These are phyloP conservation scores for Chlorella sp. DNA, from an alignment of 139 green algal species.

Conservation along the genomic window DNA sequence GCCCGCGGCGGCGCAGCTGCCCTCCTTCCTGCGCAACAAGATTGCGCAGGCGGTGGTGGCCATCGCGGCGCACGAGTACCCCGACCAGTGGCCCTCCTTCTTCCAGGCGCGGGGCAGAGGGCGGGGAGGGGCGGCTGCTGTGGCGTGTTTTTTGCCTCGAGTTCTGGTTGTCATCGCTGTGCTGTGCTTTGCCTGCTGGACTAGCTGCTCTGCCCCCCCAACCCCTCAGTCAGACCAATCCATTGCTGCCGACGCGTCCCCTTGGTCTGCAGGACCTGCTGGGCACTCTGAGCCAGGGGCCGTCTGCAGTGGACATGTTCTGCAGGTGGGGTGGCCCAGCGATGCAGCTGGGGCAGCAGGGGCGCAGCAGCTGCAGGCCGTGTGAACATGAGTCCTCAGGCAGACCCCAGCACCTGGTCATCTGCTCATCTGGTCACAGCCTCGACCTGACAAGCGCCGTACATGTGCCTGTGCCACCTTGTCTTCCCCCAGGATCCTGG, in stretches of 20 bases:
- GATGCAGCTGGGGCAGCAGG: neutral
- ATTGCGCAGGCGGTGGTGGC: slow-evolving; percentile 79
- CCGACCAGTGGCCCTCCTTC: slow-evolving; percentile 84
- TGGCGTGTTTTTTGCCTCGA: no score
- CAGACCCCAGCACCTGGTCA: neutral
- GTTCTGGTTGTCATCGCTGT: no score
- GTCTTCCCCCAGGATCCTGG: slow-evolving; percentile 68
- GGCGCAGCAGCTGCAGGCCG: slow-evolving; percentile 50
- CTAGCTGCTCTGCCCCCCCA: no score
- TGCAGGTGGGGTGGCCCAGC: slow-evolving; percentile 48
- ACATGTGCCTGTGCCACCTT: no score
- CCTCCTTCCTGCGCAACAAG: slow-evolving; percentile 94
- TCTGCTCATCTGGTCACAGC: neutral
- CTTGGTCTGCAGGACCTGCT: slow-evolving; percentile 64
- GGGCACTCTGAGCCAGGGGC: slow-evolving; percentile 52
- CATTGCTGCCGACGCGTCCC: no score
- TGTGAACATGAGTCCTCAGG: neutral
- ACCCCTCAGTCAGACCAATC: no score
- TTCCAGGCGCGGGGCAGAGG: slow-evolving; percentile 57
- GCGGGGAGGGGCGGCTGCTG: no score
- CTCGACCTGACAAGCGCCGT: no score
- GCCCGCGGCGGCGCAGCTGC: slow-evolving; percentile 29
- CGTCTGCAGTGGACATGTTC: slow-evolving; percentile 88
- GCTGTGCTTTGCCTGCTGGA: no score
- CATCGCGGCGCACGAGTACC: slow-evolving; percentile 85